phyloP scores from a whole-genome alignment of 352 stramenopile genomes.

The Phytophthora sansomeana region DNA sequence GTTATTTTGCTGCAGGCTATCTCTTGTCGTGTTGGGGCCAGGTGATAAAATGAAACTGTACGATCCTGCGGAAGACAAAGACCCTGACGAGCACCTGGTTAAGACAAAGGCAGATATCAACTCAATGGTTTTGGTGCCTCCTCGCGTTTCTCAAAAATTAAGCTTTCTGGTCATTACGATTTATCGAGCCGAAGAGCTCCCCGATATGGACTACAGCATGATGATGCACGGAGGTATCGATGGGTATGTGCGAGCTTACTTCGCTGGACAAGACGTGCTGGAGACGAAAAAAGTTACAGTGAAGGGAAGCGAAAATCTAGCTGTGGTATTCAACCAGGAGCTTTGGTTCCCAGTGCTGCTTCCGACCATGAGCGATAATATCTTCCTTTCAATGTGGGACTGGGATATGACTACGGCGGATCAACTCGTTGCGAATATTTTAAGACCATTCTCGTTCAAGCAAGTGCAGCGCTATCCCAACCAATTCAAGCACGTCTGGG shows the following conservation, averaged over 20 bases:
- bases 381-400: slow-evolving; percentile 90
- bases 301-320: slow-evolving; percentile 62
- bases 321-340: slow-evolving; percentile 74
- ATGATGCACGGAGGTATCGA: slow-evolving; percentile 78
- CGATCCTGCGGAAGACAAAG: slow-evolving; percentile 51
- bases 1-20: slow-evolving; percentile 57
- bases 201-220: slow-evolving; percentile 86
- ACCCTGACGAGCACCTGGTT: slow-evolving; percentile 47
- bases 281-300: slow-evolving; percentile 77
- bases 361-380: slow-evolving; percentile 83
- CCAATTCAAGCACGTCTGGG: slow-evolving; percentile 70
- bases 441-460: slow-evolving; percentile 77
- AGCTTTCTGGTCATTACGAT: slow-evolving; percentile 85
- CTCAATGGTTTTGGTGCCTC: slow-evolving; percentile 85
- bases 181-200: slow-evolving; percentile 79
- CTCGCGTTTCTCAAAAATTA: slow-evolving; percentile 71
- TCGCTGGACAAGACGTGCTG: slow-evolving; percentile 72
- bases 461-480: slow-evolving; percentile 68
- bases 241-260: slow-evolving; percentile 81
- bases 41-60: slow-evolving; percentile 82
- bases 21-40: slow-evolving; percentile 86
- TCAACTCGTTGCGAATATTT: slow-evolving; percentile 70
- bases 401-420: slow-evolving; percentile 74
- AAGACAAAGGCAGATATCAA: slow-evolving; percentile 73
- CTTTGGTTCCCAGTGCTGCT: slow-evolving; percentile 89